Base-by-base conservation (phyloP, 1,284 basidiomycete genomes). In the Porodaedalea pini region DNA sequence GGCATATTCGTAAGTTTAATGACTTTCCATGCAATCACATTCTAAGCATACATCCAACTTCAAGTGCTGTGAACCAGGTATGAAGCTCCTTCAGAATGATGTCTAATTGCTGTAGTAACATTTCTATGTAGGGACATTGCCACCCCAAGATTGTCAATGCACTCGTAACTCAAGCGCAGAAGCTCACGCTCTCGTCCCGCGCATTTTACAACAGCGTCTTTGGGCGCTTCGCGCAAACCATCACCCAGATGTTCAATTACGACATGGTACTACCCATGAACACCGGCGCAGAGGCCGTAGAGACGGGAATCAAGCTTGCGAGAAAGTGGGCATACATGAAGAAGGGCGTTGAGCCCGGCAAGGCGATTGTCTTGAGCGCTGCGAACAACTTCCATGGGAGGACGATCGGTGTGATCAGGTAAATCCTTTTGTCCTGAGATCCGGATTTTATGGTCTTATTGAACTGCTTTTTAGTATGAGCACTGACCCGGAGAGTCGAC, bases 211-310 rank as follows among this genome's bases (percentile, higher is more conserved):
- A 97, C 69, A 88, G 88, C 44, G 80, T 89, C 59, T 93, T 99
- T 65, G 94, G 93, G 0, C 81, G 79, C 21, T 99, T 96, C 71
- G 93, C 94, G 1, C 80, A 93, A 74, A 85, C 87, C 71, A 77
- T 98, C 57, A 95, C 91, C 11, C 74, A 84, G 64, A 81, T 92
- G 73, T 93, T 95, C 66, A 88, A 86, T 13, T 96, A 91, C 69
- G 92, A 93, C 61, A 95, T 95, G 87, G 93, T 98, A 8, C 80
- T 99, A n/a, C 96, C 96, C 21, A 98, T 99, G 94, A 99, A 99
- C 80, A 99, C 96, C 0, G 96, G 96, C 43, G 95, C 94, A 1
- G 96, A 99, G 70, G 96, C 96, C 6, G 96, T 99, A 60, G 95
- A 99, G 76, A 97, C 94, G 0, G 77, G 79, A 17, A 66, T 90